phyloP scores from a whole-genome alignment of 2,329 filamentous ascomycete species.

The Verticillium longisporum region DNA sequence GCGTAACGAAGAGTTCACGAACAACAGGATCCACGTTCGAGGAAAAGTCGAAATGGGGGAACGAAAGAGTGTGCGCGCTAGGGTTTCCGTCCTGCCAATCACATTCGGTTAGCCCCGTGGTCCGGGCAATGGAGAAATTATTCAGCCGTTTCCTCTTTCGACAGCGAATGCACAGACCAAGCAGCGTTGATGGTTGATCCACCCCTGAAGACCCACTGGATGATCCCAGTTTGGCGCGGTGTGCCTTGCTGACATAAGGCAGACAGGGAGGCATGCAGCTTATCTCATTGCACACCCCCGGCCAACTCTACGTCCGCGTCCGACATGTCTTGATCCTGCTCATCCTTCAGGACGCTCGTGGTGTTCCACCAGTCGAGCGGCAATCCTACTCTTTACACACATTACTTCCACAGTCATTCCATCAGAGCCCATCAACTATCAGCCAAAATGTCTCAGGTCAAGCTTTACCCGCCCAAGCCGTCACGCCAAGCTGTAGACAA shows the following conservation, averaged over 20 bases:
- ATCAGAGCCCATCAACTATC: background rate
- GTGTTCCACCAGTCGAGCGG: background rate
- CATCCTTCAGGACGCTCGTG: background rate
- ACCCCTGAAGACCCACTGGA: background rate
- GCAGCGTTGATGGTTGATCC: background rate
- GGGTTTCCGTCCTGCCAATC: conserved; percentile 21
- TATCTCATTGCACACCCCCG: background rate
- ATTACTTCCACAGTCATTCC: background rate
- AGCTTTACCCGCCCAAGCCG: conserved; percentile 31
- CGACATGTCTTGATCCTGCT: background rate
- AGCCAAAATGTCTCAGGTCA: conserved; percentile 27
- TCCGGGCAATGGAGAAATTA: background rate
- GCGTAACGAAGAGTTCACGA: background rate
- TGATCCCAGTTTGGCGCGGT: background rate
- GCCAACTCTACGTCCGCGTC: background rate
- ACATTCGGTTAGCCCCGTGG: background rate
- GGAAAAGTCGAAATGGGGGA: conserved; percentile 20
- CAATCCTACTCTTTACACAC: background rate
- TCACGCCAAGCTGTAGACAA: conserved; percentile 19
- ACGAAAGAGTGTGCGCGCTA: conserved; percentile 33
- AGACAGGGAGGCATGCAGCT: background rate
- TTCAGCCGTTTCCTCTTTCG: background rate
- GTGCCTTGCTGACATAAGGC: no score
- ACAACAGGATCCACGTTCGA: background rate
- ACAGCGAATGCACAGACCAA: background rate